phyloP scores from a whole-genome alignment of 495 filamentous ascomycete genomes.

The Neurospora sp. region DNA sequence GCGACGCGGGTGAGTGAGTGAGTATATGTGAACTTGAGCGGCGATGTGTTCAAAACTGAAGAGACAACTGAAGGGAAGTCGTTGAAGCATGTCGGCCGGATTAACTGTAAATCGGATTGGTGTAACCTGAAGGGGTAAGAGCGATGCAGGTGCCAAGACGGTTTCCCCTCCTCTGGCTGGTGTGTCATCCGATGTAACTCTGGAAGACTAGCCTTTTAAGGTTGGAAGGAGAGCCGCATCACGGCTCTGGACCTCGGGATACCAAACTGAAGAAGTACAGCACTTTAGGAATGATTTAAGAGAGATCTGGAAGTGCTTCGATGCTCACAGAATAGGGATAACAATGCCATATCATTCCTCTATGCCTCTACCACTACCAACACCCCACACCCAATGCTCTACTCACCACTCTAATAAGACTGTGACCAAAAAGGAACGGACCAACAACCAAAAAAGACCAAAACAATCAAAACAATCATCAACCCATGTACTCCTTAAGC shows the following conservation, averaged over 20 bases:
- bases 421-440: neutral
- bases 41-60: neutral
- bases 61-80: neutral
- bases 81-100: neutral
- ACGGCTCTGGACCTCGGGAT: neutral
- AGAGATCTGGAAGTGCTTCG: too few species aligned
- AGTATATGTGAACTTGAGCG: neutral
- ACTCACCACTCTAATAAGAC: neutral
- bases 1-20: neutral
- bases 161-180: neutral
- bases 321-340: neutral
- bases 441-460: neutral
- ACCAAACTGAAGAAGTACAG: too few species aligned
- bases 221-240: neutral
- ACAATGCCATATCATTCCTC: neutral
- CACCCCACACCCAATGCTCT: neutral
- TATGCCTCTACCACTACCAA: neutral
- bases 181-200: neutral
- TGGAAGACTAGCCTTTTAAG: neutral
- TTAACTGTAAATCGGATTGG: neutral
- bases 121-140: neutral
- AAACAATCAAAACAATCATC: neutral
- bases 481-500: constrained; percentile 36
- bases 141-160: neutral
- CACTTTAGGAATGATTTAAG: too few species aligned